Evolutionary conservation across 805 yeast species (phyloP), one percentile per base, ranked within the genome.

Genomic region (Myxozyma kluyveri): DNA sequence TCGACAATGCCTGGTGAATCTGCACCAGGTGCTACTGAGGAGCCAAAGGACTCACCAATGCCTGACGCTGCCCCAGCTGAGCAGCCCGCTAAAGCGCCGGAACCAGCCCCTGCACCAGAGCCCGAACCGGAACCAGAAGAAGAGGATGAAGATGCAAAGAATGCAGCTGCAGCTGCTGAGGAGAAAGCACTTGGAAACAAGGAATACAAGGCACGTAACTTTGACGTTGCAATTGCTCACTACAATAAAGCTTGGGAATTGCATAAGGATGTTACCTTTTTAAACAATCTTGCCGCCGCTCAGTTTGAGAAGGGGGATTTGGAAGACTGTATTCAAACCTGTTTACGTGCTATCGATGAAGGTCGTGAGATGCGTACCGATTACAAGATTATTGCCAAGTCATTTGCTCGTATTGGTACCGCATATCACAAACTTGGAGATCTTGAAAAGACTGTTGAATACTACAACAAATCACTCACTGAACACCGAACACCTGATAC

Each of bases 401-500:
- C 98, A 0, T 87, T 88, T 69, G 91, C 95, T 23, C 84, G 99
- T 72, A 77, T 88, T 52, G 99, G 97, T 71, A 85, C 80, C 67
- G 71, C 84, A 31, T 88, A 87, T 70, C 72, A 81, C 65, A 93
- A 93, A 72, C 73, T 78, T 67, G 85, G 81, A 56, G 85, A 91
- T 56, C 75, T 84, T 65, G 73, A 76, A 56, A 75, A 78, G 46
- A 96, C 99, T 19, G 82, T 82, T 57, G 84, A 82, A 65, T 79
- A 64, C 68, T 91, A 86, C 66, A 91, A 90, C 71, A 88, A 86
- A 71, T 86, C 98, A 1, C 76, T 93, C 66, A 93, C 98, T 42
- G 99, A 93, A 75, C 96, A 89, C 73, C 83, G 99, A 75, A 88
- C 96, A 21, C 96, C 98, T 23, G 97, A 89, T 52, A 87, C 88